A percentile compares a stretch with the other conserved stretches of the same genome.
Evolutionary conservation across 1,284 basidiomycete species (phyloP).

Genomic region (Cronartium quercuum): DNA sequence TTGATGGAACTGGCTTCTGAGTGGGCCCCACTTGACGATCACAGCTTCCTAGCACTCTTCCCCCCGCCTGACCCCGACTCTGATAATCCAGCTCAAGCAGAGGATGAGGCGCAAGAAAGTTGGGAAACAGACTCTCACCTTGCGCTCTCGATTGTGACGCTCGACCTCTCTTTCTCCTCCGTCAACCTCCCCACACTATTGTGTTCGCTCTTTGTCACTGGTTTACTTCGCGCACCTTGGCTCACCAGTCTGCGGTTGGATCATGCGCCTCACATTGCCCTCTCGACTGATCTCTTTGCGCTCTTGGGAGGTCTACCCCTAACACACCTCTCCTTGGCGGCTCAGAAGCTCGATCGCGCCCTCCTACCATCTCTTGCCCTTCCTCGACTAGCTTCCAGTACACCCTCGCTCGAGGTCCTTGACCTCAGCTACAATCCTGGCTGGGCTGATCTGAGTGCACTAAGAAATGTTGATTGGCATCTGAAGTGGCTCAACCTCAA

Average conservation of each 20-base stretch:
- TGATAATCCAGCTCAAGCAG: background rate
- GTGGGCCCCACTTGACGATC: background rate
- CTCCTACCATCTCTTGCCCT: background rate
- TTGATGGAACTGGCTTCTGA: background rate
- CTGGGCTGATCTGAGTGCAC: background rate
- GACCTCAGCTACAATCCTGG: background rate
- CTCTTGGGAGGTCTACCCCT: background rate
- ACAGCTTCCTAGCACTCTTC: background rate
- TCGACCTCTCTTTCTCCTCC: background rate
- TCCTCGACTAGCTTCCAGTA: background rate
- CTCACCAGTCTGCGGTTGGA: background rate
- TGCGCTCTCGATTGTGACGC: background rate
- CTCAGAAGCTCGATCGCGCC: background rate
- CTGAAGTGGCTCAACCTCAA: background rate
- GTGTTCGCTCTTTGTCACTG: background rate
- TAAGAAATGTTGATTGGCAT: conserved; percentile 1
- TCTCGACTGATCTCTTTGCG: background rate
- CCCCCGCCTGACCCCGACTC: background rate
- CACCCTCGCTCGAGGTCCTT: background rate
- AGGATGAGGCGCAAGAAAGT: background rate
- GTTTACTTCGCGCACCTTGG: background rate
- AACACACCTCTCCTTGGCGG: background rate
- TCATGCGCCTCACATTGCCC: background rate
- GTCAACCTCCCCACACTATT: background rate
- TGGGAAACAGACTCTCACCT: background rate